Base-by-base conservation (phyloP, 164 flowering plant genomes). In the Stephania yunnanensis region DNA sequence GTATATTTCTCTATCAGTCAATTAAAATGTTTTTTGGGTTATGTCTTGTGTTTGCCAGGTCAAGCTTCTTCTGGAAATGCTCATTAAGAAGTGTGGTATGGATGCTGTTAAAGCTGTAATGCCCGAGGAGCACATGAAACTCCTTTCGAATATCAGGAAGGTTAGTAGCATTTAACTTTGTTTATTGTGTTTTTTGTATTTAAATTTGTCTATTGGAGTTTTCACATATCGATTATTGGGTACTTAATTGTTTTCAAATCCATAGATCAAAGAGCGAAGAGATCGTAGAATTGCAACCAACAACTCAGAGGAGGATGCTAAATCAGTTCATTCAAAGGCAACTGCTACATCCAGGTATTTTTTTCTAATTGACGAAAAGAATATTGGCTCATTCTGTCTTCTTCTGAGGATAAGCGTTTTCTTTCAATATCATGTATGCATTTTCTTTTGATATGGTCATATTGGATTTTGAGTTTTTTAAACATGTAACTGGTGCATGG, bases 51-150 rank as follows among this genome's bases (percentile, higher is more conserved):
- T 50, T 52, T 63, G 29, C 30, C 88, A 96, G 99, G 86, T 96
- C 76, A 96, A 91, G 85, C 83, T 82, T 58, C 89, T 96, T 8
- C 82, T 96, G 73, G 98, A 92, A 82, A 96, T 96, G 97, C 97
- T 96, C 31, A 87, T 94, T 71, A 86, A 77, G 79, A 96, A 91
- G 83, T 96, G 99, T 81, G 99, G 99, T 74, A 69, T 91, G 44
- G 97, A 96, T 75, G 97, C 99, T 75, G 97, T 96, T 6, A 94
- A 89, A 86, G 92, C 89, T 53, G 98, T 91, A 72, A 92, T 92
- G 94, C 98, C 99, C 36, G 97, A 91, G 78, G 97, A 91, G 70
- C 99, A 96, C 81, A 88, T 91, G 92, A 96, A 91, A 82, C 96
- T 94, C 29, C 98, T 96, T 36, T 88, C 90, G 8, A 96, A 94